Percentiles rank a stretch among this genome's conserved stretches.
phyloP scores from a whole-genome alignment of 2,329 filamentous ascomycete species.

The Phaeosphaeria sp. region DNA sequence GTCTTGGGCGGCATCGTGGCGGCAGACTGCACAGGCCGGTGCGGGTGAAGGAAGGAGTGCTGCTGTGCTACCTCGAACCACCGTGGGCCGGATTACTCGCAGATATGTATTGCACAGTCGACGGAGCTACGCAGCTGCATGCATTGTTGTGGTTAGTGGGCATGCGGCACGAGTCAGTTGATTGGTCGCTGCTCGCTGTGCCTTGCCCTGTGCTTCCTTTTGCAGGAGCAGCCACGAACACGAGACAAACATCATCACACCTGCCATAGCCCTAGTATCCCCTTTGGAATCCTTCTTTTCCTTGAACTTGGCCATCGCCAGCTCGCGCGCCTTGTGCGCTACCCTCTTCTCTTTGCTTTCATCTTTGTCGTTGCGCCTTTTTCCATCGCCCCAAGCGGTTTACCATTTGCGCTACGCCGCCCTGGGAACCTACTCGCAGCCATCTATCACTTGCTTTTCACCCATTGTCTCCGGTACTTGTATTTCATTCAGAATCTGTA shows the following conservation, averaged over 20 bases:
- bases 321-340: conserved; percentile 11
- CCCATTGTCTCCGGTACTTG: background rate
- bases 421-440: conserved; percentile 33
- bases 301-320: conserved; percentile 20
- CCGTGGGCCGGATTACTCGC: background rate
- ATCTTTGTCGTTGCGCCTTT: conserved; percentile 31
- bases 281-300: conserved; percentile 24
- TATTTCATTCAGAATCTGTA: conserved; percentile 9
- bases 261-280: conserved; percentile 25
- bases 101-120: background rate
- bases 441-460: background rate
- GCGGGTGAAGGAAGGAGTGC: background rate
- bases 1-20: conserved; percentile 47
- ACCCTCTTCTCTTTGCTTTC: conserved; percentile 16
- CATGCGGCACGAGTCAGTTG: background rate
- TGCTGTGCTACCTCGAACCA: background rate
- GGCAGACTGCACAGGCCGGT: background rate
- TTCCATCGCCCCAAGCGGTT: conserved; percentile 39
- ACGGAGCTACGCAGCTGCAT: background rate
- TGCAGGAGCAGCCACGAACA: conserved; percentile 42
- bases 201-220: conserved; percentile 34
- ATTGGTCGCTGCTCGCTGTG: conserved; percentile 1
- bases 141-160: conserved; percentile 15
- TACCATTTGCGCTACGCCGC: conserved; percentile 44
- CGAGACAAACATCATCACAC: conserved; percentile 46